Evolutionary conservation across 208 protist genomes (phyloP), one percentile per base, ranked within the genome.

Genomic region (Angomonas ambiguus): DNA sequence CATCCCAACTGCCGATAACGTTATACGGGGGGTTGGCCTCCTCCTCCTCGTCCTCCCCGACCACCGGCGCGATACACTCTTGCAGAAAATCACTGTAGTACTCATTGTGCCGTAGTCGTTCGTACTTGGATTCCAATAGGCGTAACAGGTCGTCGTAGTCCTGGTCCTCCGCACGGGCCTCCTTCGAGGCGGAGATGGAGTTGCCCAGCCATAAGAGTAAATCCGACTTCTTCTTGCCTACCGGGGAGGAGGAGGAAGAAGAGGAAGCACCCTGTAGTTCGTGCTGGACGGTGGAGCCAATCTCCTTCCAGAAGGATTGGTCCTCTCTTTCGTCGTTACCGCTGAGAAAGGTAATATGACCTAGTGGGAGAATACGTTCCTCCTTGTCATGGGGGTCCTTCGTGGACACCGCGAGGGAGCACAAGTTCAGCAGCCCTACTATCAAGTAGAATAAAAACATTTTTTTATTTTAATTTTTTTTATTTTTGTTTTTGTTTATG

Each of bases 201-300:
- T 92, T 85, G 33, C 90, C 90, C 1, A 85, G 38, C 87, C 87
- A 95, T 31, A 93, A 42, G 11, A 91, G 80, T 48, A 81, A 62
- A 65, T 95, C 85, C 0, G 75, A 80, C 45, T 69, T 51, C 10
- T 67, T 41, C 28, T 51, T 57, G 16, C 20, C 13, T 41, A 41
- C 13, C 35, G 35, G 35, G 5, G n/a, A n/a, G n/a, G n/a, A n/a
- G n/a, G n/a, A n/a, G n/a, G n/a, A n/a, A n/a, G n/a, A n/a, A n/a
- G n/a, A n/a, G 35, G 35, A 13, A 41, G 35, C 5, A 13, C 8
- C 13, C 13, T 41, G 45, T n/a, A 27, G 45, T n/a, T 53, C 18
- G 3, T 3, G 8, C 18, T 53, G 4, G 20, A 53, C 20, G 45
- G 45, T 53, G 45, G 10, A 3, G 24, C 45, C 8, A 22, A 53